These are phyloP conservation scores for Phytophthora constricta DNA, from an alignment of 352 stramenopile species.

Conservation along the genomic window DNA sequence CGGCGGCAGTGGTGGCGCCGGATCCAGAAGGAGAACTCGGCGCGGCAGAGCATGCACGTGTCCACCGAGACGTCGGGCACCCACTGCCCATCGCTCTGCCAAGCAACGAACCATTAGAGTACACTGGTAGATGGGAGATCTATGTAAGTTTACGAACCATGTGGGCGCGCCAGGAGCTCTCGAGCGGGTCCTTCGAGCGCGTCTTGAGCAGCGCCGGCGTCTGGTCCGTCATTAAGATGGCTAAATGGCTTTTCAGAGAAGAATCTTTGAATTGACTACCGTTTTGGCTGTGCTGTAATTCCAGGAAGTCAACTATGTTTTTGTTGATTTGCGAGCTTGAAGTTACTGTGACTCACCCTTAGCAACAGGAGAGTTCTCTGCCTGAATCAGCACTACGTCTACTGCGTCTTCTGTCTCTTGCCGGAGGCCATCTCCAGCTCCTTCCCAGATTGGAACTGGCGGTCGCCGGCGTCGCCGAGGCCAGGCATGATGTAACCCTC, in stretches of 20 bases:
- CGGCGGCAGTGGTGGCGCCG: constrained; percentile 89
- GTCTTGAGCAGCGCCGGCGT: constrained; percentile 70
- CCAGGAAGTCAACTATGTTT: background rate
- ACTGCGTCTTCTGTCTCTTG: constrained; percentile 71
- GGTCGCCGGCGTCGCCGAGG: constrained; percentile 84
- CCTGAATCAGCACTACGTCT: constrained; percentile 2
- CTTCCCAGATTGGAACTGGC: constrained; percentile 79
- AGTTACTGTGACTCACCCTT: background rate
- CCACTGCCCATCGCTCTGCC: constrained; percentile 84
- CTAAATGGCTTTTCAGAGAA: constrained; percentile 27
- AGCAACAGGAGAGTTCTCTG: background rate
- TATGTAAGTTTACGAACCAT: constrained; percentile 54
- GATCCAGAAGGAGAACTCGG: constrained; percentile 87
- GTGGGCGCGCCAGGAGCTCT: constrained; percentile 87
- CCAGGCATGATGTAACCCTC: constrained; percentile 85
- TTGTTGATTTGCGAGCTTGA: constrained; percentile 11
- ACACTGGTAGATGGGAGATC: background rate
- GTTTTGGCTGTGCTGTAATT: no score
- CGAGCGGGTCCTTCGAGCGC: constrained; percentile 82
- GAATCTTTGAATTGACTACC: constrained; percentile 8
- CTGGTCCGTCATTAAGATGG: constrained; percentile 30
- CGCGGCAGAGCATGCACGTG: constrained; percentile 85
- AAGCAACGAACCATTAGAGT: constrained; percentile 8
- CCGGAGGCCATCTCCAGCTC: constrained; percentile 49
- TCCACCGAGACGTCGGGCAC: constrained; percentile 80